phyloP scores from a whole-genome alignment of 1,284 basidiomycete genomes.

The Heliocybe sulcata region DNA sequence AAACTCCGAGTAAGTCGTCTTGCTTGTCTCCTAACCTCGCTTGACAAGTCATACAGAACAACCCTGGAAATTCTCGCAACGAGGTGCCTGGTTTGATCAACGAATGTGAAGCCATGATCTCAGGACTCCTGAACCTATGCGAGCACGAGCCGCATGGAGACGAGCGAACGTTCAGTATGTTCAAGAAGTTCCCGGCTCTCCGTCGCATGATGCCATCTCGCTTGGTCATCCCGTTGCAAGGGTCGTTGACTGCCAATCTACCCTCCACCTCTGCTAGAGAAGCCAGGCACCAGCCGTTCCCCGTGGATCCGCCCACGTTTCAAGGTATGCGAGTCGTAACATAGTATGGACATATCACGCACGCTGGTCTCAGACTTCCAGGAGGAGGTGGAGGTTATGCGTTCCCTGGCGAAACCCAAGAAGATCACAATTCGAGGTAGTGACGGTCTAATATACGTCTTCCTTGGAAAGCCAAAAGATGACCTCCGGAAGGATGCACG shows the following conservation, averaged over 20 bases:
- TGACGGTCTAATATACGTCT: slow-evolving; percentile 83
- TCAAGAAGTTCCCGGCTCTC: slow-evolving; percentile 59
- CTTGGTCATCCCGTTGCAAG: slow-evolving; percentile 88
- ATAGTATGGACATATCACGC: background rate
- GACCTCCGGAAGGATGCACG: slow-evolving; percentile 97
- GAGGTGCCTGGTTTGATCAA: slow-evolving; percentile 46
- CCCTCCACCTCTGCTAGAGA: slow-evolving; percentile 68
- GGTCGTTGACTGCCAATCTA: slow-evolving; percentile 85
- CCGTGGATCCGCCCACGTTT: slow-evolving; percentile 72
- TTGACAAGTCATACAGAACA: slow-evolving; percentile 21
- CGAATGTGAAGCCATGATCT: slow-evolving; percentile 55
- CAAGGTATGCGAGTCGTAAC: slow-evolving; percentile 35
- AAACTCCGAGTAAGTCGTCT: slow-evolving; percentile 48
- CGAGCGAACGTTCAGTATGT: slow-evolving; percentile 47
- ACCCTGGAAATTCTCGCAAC: slow-evolving; percentile 29
- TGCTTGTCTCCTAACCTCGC: background rate
- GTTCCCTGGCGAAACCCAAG: slow-evolving; percentile 86
- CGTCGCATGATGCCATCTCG: slow-evolving; percentile 51
- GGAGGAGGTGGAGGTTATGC: slow-evolving; percentile 90
- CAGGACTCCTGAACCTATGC: slow-evolving; percentile 64
- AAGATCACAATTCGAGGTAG: slow-evolving; percentile 86
- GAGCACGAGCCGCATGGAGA: slow-evolving; percentile 47
- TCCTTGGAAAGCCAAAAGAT: slow-evolving; percentile 97
- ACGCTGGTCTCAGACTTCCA: slow-evolving; percentile 46
- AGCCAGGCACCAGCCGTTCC: slow-evolving; percentile 79